Base-by-base conservation (phyloP, 495 filamentous ascomycete genomes). In the Tuber calosporum region DNA sequence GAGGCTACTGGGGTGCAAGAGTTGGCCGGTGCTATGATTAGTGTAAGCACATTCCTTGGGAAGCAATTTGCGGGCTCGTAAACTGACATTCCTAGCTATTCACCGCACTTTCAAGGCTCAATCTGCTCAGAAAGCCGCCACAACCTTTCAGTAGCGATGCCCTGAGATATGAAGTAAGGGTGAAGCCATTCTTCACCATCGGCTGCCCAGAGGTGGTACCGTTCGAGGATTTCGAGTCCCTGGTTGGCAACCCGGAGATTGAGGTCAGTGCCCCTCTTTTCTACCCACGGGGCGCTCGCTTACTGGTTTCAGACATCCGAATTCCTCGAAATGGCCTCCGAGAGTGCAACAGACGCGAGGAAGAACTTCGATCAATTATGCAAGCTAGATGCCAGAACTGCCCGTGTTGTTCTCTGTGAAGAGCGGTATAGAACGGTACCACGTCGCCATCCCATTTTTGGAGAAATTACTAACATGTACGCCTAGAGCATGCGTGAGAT, bases 151-250 rank as follows among this genome's bases (percentile, higher is more conserved):
- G 89, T 67, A 87, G 84, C 39, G 88, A 93, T 73, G 81, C 81
- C 42, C 83, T 94, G 38, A 89, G 94, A 8, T 96, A 97, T 82
- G 89, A 95, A 75, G 83, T 96, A 4, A 90, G 95, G 45, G 95
- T 97, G 93, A 94, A 92, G 79, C 93, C 93, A 0, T 97, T 96
- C 74, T 83, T 89, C 9, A 79, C 83, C 7, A 88, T 97, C 58
- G 85, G 86, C 34, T 82, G 93, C 13, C 92, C 93, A 0, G 88
- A 90, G 74, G 83, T 93, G n/a, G 88, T 90, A 0, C 84, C 88
- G 0, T 93, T 86, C 72, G 86, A 88, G 6, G 86, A 89, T 36
- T 92, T 91, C 77, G 79, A 76, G 38, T 72, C 72, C 15, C 79
- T 83, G 26, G 82, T 84, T 15, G 75, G 79, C 13, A 84, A 84